Base-by-base conservation (phyloP, 352 stramenopile species). In the Pythium volutum region DNA sequence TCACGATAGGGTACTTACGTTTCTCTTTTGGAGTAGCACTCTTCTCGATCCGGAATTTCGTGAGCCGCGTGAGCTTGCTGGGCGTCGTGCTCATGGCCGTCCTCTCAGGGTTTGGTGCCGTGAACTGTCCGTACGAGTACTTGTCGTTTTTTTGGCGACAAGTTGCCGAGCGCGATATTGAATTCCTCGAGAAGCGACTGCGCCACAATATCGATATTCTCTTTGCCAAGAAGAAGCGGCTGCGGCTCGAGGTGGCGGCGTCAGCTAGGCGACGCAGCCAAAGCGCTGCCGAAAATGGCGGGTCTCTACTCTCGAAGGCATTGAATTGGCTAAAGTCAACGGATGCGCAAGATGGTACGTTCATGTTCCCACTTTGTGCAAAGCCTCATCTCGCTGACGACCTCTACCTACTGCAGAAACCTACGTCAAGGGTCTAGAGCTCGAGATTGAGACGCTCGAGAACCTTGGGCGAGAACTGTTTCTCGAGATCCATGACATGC, bases 51-150 rank as follows among this genome's bases (percentile, higher is more conserved):
- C 74, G 76, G 18, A 87, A 88, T 48, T 88, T 91, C 63, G 83
- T 94, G 51, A 94, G 84, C 59, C 79, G 84, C 41, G 82, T 92
- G 58, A 89, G 81, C 71, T 60, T 94, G 18, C 60, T 94, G 31
- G 84, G 84, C 8, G 84, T 94, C 23, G 70, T 91, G 46, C 87
- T 94, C 48, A 92, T 94, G 82, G 84, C 84, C 16, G 41, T 92
- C 14, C 71, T 94, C 41, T 94, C 84, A 0, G 84, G 84, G 0
- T 94, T 94, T 61, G 84, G 84, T 43, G 84, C 84, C 9, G 82
- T 94, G 27, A 90, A 94, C 65, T 91, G 78, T 55, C 84, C 84
- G 38, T 94, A 94, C 70, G 84, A 94, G 67, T 90, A 89, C 65
- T 75, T 94, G 58, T 88, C 82, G 55, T 76, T 94, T 57, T 94